Evolutionary conservation across 345 rosid species (phyloP).

Genomic region (Sonneratia alba): DNA sequence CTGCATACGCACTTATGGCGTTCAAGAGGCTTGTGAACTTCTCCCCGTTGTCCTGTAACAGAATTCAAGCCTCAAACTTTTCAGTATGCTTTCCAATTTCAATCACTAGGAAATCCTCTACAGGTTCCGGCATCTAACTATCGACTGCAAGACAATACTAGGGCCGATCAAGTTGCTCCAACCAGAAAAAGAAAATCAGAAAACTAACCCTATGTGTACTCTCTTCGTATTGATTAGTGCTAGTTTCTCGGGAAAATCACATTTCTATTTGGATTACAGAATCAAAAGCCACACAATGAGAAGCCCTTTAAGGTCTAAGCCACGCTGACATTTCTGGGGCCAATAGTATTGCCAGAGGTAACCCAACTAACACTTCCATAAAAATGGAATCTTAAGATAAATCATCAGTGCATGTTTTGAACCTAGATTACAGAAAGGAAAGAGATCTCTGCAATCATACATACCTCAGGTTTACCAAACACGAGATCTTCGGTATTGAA

Average conservation of each 20-base stretch:
- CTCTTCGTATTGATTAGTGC: background rate
- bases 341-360: background rate
- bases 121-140: background rate
- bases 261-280: background rate
- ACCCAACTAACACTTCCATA: too few relatives aligned
- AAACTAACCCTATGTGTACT: background rate
- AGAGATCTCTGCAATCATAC: slow-evolving; percentile 14
- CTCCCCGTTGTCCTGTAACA: slow-evolving; percentile 72
- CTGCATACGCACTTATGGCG: slow-evolving; percentile 78
- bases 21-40: slow-evolving; percentile 61
- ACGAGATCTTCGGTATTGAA: slow-evolving; percentile 50
- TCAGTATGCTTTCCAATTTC: background rate
- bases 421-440: background rate
- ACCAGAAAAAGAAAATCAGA: background rate
- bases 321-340: background rate
- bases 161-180: background rate
- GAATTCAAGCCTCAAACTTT: background rate
- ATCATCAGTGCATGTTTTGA: too few relatives aligned
- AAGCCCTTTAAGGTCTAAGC: too few relatives aligned
- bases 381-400: too few relatives aligned
- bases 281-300: too few relatives aligned
- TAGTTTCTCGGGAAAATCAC: background rate
- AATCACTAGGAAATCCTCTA: background rate
- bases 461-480: slow-evolving; percentile 78
- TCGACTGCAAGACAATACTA: background rate